Conservation (phyloP, 352 stramenopile species). For the Detonula confervacea region DNA sequence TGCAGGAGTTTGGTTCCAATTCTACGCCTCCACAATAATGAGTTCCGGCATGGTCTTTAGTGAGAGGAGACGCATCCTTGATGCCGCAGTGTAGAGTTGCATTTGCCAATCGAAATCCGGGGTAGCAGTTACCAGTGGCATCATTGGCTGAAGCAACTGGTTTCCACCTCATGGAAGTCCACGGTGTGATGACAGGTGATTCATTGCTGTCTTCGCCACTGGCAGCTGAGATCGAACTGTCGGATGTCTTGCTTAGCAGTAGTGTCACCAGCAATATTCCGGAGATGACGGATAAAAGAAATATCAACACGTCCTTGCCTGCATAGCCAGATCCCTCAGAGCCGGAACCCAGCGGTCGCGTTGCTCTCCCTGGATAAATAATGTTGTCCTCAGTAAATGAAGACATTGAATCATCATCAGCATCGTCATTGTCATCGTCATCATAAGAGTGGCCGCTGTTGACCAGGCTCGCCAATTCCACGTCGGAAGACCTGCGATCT, state of each 20-base stretch:
- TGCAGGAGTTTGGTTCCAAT: slow-evolving; percentile 27
- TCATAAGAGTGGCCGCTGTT: neutral
- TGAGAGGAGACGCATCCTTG: neutral
- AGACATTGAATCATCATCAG: too few species aligned
- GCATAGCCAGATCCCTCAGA: neutral
- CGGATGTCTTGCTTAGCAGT: neutral
- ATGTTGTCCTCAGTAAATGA: neutral
- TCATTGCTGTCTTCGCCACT: neutral
- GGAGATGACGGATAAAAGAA: slow-evolving; percentile 5
- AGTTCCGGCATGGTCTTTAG: neutral
- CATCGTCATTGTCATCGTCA: neutral
- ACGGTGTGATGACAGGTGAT: neutral
- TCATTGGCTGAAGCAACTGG: neutral
- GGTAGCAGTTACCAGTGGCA: slow-evolving; percentile 3
- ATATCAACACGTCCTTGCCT: neutral
- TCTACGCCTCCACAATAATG: slow-evolving; percentile 31
- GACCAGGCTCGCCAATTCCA: slow-evolving; percentile 11
- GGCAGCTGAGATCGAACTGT: neutral
- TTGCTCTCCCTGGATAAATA: neutral
- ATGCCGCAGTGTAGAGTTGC: slow-evolving; percentile 23
- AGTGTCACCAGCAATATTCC: neutral
- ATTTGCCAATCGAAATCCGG: slow-evolving; percentile 23
- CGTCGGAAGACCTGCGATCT: neutral
- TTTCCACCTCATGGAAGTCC: neutral
- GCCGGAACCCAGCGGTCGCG: neutral